These are phyloP conservation scores for Polygonum aviculare DNA, from an alignment of 148 eudicot genomes.

Conservation along the genomic window DNA sequence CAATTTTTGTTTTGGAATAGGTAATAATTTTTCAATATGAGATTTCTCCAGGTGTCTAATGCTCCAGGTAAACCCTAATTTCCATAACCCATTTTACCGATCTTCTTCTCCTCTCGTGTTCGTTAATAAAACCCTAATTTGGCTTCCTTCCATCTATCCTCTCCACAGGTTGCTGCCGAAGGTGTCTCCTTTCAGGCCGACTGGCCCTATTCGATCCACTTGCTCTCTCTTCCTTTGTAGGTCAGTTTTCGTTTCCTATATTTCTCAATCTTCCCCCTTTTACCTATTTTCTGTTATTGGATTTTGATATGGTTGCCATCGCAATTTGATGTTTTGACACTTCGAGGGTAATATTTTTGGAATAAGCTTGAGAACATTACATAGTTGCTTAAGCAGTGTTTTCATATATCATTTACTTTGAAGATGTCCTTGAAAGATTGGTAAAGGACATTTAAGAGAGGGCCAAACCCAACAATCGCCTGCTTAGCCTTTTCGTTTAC, in stretches of 20 bases:
- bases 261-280: neutral
- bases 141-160: neutral
- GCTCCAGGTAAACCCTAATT: constrained; percentile 40
- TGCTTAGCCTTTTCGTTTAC: neutral
- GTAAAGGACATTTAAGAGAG: neutral
- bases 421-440: neutral
- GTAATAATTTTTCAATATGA: too few species aligned
- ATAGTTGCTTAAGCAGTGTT: neutral
- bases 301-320: neutral
- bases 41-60: too few species aligned
- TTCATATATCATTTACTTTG: neutral
- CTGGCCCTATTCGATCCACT: constrained; percentile 87
- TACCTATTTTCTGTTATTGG: neutral
- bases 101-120: neutral
- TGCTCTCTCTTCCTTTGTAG: constrained; percentile 73
- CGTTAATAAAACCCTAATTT: constrained; percentile 17
- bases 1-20: too few species aligned
- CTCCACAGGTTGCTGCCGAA: constrained; percentile 50
- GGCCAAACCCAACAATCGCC: neutral
- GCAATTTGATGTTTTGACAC: neutral
- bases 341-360: neutral
- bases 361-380: neutral
- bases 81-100: neutral
- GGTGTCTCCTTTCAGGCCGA: constrained; percentile 51
- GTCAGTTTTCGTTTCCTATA: constrained; percentile 19